A percentile compares a stretch with the other conserved stretches of the same genome.
phyloP scores from a whole-genome alignment of 345 rosid genomes.

The Murraya koenigii region DNA sequence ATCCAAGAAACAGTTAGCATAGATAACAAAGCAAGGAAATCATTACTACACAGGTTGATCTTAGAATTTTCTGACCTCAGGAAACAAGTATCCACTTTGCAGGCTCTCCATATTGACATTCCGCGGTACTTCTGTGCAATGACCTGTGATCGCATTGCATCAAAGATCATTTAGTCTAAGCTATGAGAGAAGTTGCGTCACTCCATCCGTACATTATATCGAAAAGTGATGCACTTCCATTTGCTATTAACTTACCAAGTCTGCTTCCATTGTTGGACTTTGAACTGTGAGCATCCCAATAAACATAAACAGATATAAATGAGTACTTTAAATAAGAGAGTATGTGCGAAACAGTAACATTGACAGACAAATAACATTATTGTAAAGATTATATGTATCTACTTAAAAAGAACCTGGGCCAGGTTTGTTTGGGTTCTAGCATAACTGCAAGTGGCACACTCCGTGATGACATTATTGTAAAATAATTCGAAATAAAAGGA shows the following conservation, averaged over 20 bases:
- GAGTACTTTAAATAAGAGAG: not conserved
- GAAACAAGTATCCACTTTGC: conserved; percentile 40
- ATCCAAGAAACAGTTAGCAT: not conserved
- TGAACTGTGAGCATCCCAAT: conserved; percentile 12
- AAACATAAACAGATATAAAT: not conserved
- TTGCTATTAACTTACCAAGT: conserved; percentile 24
- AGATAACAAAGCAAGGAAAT: no score
- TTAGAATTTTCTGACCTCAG: conserved; percentile 28
- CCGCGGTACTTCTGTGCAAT: conserved; percentile 33
- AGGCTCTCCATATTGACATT: conserved; percentile 42
- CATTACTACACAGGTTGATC: not conserved
- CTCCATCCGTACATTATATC: not conserved
- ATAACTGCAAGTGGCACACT: conserved; percentile 19
- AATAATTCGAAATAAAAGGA: not conserved
- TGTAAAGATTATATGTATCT: not conserved
- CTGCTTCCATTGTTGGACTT: conserved; percentile 2
- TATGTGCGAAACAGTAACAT: not conserved
- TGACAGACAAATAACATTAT: not conserved
- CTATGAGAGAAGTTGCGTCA: not conserved
- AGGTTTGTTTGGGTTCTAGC: conserved; percentile 1
- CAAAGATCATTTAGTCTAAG: not conserved
- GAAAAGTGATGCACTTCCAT: no score
- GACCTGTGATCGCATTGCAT: conserved; percentile 26
- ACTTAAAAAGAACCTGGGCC: conserved; percentile 9
- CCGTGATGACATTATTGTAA: conserved; percentile 5